phyloP scores from a whole-genome alignment of 495 filamentous ascomycete species.

The Oidiodendron maius region DNA sequence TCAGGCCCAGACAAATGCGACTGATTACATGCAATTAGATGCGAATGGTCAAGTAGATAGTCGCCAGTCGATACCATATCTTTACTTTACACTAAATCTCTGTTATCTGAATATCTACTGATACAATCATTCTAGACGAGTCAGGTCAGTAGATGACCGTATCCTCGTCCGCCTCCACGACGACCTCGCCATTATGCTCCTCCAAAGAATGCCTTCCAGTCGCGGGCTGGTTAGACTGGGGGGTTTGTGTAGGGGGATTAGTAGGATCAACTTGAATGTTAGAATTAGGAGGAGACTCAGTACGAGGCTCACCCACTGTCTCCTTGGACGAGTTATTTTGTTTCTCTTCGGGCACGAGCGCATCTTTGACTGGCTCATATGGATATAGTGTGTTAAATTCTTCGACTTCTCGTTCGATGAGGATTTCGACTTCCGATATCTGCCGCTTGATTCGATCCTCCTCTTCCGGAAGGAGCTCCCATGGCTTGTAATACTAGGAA shows the following conservation, averaged over 20 bases:
- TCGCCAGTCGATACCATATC: too few species aligned
- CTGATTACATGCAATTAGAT: too few species aligned
- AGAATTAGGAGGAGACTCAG: conserved; percentile 37
- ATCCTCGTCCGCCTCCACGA: conserved; percentile 74
- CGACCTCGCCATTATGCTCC: conserved; percentile 63
- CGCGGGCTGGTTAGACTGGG: conserved; percentile 14
- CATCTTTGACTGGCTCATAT: conserved; percentile 10
- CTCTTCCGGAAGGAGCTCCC: conserved; percentile 58
- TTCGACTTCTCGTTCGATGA: conserved; percentile 36
- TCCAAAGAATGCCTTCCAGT: conserved; percentile 27
- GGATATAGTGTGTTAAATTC: conserved; percentile 31
- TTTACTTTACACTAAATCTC: too few species aligned
- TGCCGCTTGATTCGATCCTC: conserved; percentile 41
- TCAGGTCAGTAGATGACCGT: conserved; percentile 71
- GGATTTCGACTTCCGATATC: conserved; percentile 36
- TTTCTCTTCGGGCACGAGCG: conserved; percentile 7
- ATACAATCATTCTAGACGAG: background rate
- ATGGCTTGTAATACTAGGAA: conserved; percentile 80
- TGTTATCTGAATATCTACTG: too few species aligned
- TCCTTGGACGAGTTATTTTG: conserved; percentile 19
- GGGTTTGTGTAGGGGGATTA: conserved; percentile 27
- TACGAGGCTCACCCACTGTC: conserved; percentile 41
- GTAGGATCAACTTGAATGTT: conserved; percentile 25
- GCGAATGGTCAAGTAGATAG: too few species aligned
- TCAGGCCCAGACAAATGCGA: too few species aligned